A percentile compares a stretch with the other conserved stretches of the same genome.
phyloP scores from a whole-genome alignment of 2,329 filamentous ascomycete genomes.

The Phyllosticta citrichinensis region DNA sequence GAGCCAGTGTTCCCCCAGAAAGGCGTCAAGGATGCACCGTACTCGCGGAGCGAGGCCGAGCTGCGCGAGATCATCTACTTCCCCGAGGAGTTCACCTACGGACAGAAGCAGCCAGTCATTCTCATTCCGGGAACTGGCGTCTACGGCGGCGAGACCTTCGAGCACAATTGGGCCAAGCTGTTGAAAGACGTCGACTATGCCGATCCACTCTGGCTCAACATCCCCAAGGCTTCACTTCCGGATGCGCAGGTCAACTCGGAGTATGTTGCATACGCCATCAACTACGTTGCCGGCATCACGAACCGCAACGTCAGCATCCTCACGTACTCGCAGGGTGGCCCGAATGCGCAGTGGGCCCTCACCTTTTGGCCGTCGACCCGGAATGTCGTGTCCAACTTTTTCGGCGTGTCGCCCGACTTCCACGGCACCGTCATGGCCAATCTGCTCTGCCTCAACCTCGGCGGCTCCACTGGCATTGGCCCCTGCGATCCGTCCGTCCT shows the following conservation, averaged over 20 bases:
- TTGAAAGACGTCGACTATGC: slow-evolving; percentile 32
- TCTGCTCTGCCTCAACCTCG: slow-evolving; percentile 11
- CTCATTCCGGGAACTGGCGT: slow-evolving; percentile 45
- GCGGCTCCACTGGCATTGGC: slow-evolving; percentile 16
- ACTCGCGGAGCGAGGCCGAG: slow-evolving; percentile 35
- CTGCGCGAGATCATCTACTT: slow-evolving; percentile 46
- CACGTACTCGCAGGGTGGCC: slow-evolving; percentile 45
- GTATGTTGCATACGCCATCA: slow-evolving; percentile 48
- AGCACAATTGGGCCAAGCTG: slow-evolving; percentile 41
- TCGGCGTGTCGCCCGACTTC: slow-evolving; percentile 45
- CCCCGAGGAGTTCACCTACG: slow-evolving; percentile 39
- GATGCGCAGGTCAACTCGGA: slow-evolving; percentile 45
- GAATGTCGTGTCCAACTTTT: slow-evolving; percentile 37
- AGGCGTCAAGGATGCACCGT: slow-evolving; percentile 36
- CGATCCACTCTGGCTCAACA: slow-evolving; percentile 47
- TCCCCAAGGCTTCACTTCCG: slow-evolving; percentile 37
- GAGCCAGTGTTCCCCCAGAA: slow-evolving; percentile 29
- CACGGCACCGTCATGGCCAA: slow-evolving; percentile 36
- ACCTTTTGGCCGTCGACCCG: slow-evolving; percentile 48
- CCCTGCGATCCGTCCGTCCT: slow-evolving; percentile 32
- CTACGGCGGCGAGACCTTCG: slow-evolving; percentile 37
- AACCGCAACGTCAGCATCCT: slow-evolving; percentile 35
- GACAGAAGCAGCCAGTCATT: slow-evolving; percentile 38
- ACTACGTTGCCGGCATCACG: slow-evolving; percentile 41
- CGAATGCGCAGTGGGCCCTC: slow-evolving; percentile 47